Conservation (phyloP, 1,284 basidiomycete genomes). For the Leccinum pachyderme region DNA sequence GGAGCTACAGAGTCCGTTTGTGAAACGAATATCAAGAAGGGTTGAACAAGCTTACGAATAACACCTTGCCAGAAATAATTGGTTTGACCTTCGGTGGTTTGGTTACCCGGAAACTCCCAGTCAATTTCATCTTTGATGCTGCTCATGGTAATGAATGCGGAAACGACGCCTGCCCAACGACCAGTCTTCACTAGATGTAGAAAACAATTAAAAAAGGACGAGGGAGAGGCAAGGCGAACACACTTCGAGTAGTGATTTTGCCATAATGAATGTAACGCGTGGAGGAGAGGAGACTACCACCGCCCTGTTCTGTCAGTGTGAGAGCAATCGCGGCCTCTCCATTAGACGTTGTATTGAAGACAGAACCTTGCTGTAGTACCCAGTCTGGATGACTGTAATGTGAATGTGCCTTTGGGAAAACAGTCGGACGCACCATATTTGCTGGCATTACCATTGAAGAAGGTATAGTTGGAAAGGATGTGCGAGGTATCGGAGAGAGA, state of each 20-base stretch:
- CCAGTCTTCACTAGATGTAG: conserved; percentile 61
- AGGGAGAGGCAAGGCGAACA: conserved; percentile 23
- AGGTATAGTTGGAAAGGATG: conserved; percentile 61
- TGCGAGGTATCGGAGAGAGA: conserved; percentile 66
- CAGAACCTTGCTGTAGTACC: conserved; percentile 64
- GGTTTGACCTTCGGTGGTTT: conserved; percentile 65
- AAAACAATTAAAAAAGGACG: not conserved
- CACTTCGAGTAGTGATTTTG: conserved; percentile 65
- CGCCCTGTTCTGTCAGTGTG: conserved; percentile 62
- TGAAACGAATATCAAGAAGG: not conserved
- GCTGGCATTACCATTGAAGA: conserved; percentile 73
- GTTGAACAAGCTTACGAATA: conserved; percentile 53
- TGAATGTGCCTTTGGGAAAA: not conserved
- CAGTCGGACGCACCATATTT: conserved; percentile 41
- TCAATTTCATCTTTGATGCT: conserved; percentile 85
- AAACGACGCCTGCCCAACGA: conserved; percentile 73
- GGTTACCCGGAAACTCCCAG: conserved; percentile 74
- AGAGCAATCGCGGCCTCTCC: conserved; percentile 66
- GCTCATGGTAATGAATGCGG: conserved; percentile 85
- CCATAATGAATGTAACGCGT: conserved; percentile 84
- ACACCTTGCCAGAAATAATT: conserved; percentile 79
- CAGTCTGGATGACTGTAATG: conserved; percentile 47
- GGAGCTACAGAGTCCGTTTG: conserved; percentile 28
- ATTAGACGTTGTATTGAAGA: conserved; percentile 60
- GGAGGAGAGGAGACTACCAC: conserved; percentile 74